Evolutionary conservation across 2,329 filamentous ascomycete genomes (phyloP).

Genomic region (Chrysoporthe austroafricana): DNA sequence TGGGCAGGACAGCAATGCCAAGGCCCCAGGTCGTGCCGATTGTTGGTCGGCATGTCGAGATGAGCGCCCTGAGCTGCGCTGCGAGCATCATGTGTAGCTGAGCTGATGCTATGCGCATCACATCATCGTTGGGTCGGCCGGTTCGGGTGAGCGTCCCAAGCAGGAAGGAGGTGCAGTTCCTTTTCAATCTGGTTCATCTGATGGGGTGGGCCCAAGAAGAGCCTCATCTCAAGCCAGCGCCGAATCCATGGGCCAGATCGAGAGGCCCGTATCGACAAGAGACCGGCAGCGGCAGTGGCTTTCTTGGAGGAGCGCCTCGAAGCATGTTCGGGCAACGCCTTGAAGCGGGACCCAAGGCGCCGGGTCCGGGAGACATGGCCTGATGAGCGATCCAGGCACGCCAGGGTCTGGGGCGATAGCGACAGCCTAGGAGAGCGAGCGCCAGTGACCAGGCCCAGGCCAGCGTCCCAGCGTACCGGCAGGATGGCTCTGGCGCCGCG

Average conservation of each 20-base stretch:
- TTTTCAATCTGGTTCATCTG: neutral
- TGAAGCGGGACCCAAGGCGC: constrained; percentile 2
- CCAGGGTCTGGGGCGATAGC: neutral
- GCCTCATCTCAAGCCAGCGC: neutral
- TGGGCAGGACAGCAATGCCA: constrained; percentile 3
- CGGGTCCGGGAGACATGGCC: neutral
- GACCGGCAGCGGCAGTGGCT: constrained; percentile 19
- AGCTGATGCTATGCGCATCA: neutral
- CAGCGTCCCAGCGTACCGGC: constrained; percentile 13
- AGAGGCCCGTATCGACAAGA: neutral
- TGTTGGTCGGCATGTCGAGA: neutral
- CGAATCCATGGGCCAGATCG: neutral
- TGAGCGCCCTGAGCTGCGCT: neutral
- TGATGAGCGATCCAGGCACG: neutral
- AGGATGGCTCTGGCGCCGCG: constrained; percentile 15
- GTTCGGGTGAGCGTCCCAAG: neutral
- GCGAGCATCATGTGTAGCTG: neutral
- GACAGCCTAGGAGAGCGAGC: neutral
- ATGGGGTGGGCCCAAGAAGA: neutral
- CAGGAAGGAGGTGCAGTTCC: neutral
- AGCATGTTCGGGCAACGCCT: too few relatives aligned
- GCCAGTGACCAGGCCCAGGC: neutral
- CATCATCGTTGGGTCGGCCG: neutral
- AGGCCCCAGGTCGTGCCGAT: neutral
- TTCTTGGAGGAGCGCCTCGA: constrained; percentile 4